Evolutionary conservation across 495 filamentous ascomycete genomes (phyloP).

Genomic region (Hyphodiscus hymeniophilus): DNA sequence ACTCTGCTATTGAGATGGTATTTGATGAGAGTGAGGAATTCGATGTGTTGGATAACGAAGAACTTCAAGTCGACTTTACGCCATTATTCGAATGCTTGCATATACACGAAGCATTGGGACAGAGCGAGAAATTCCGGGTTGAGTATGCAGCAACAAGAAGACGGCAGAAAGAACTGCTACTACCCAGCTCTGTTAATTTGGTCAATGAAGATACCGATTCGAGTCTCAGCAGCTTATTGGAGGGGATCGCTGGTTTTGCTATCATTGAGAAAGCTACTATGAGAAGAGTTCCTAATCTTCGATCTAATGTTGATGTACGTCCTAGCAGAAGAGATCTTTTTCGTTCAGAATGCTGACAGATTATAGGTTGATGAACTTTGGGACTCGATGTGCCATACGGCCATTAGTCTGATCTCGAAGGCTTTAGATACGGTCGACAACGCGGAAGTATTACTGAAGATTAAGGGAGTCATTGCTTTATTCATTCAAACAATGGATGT

Average conservation of each 20-base stretch:
- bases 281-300: slow-evolving; percentile 70
- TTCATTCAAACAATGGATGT: slow-evolving; percentile 98
- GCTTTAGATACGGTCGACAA: slow-evolving; percentile 70
- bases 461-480: slow-evolving; percentile 82
- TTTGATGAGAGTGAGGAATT: slow-evolving; percentile 94
- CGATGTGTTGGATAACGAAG: slow-evolving; percentile 88
- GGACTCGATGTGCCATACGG: slow-evolving; percentile 93
- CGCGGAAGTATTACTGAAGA: slow-evolving; percentile 78
- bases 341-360: no score
- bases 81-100: slow-evolving; percentile 93
- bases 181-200: slow-evolving; percentile 65
- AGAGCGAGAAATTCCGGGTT: slow-evolving; percentile 78
- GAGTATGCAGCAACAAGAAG: slow-evolving; percentile 87
- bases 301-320: slow-evolving; percentile 76
- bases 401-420: slow-evolving; percentile 69
- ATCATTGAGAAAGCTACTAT: slow-evolving; percentile 94
- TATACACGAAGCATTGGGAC: slow-evolving; percentile 91
- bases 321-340: not conserved
- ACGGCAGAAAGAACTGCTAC: slow-evolving; percentile 82
- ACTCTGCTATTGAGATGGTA: slow-evolving; percentile 91
- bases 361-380: slow-evolving; percentile 85
- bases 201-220: slow-evolving; percentile 58
- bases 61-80: slow-evolving; percentile 87
- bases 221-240: slow-evolving; percentile 75
- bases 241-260: slow-evolving; percentile 92